Conservation (phyloP, 2,329 filamentous ascomycete species). For the Rhytidhysteron rufulum region DNA sequence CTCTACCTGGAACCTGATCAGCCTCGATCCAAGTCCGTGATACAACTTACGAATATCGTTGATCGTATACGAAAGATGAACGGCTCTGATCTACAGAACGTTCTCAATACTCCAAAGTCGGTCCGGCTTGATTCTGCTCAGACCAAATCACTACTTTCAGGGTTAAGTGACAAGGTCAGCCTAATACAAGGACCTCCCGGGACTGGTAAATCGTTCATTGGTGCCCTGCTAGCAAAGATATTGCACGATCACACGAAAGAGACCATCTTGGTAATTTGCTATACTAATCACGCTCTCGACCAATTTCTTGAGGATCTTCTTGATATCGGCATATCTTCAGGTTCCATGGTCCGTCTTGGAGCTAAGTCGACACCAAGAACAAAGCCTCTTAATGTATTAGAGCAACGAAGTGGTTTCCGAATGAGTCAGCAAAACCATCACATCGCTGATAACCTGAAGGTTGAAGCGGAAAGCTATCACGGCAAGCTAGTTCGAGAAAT, state of each 20-base stretch:
- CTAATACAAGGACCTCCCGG: slow-evolving; percentile 71
- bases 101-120: slow-evolving; percentile 13
- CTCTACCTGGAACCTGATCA: slow-evolving; percentile 31
- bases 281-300: slow-evolving; percentile 55
- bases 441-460: slow-evolving; percentile 43
- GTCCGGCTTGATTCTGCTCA: slow-evolving; percentile 54
- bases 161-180: slow-evolving; percentile 52
- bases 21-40: slow-evolving; percentile 16
- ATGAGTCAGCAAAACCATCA: slow-evolving; percentile 33
- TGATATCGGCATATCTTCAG: slow-evolving; percentile 51
- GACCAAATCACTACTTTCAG: slow-evolving; percentile 51
- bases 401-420: slow-evolving; percentile 35
- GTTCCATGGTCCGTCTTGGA: slow-evolving; percentile 59
- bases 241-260: slow-evolving; percentile 49
- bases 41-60: slow-evolving; percentile 22
- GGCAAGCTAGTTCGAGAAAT: slow-evolving; percentile 12
- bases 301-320: slow-evolving; percentile 59
- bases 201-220: slow-evolving; percentile 75
- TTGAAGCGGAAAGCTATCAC: slow-evolving; percentile 30
- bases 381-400: slow-evolving; percentile 43
- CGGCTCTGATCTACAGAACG: slow-evolving; percentile 15
- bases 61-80: slow-evolving; percentile 14
- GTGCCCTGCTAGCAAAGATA: slow-evolving; percentile 57
- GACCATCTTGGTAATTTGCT: slow-evolving; percentile 61
- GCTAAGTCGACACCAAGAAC: slow-evolving; percentile 54